Evolutionary conservation across 2,329 filamentous ascomycete species (phyloP).

Genomic region (Diplodia sapinea): DNA sequence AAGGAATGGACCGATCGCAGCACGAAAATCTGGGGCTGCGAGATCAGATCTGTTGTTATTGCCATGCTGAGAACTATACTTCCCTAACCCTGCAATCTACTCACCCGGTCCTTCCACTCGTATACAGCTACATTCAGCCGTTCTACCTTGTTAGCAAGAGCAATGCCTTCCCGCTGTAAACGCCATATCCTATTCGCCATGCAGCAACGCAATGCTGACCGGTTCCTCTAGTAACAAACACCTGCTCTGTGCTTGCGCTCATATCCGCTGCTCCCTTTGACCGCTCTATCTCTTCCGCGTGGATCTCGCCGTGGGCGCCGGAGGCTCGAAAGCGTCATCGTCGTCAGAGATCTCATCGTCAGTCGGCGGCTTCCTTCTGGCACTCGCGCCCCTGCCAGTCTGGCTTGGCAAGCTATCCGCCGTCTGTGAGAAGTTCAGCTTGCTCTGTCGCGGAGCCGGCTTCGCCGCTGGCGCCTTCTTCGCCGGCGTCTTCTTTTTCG

Average conservation of each 20-base stretch:
- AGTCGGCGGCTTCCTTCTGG: conserved; percentile 38
- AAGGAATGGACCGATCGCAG: background rate
- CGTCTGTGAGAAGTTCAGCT: conserved; percentile 50
- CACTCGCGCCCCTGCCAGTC: conserved; percentile 37
- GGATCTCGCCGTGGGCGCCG: conserved; percentile 37
- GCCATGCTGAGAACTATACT: background rate
- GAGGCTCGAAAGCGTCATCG: conserved; percentile 48
- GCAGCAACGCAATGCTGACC: background rate
- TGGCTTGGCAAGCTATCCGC: conserved; percentile 45
- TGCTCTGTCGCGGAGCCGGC: conserved; percentile 45
- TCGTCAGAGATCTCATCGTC: conserved; percentile 51
- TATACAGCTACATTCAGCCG: background rate
- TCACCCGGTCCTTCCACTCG: background rate
- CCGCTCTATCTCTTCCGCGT: background rate
- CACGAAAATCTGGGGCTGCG: background rate
- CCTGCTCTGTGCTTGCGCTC: background rate
- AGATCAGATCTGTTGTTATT: conserved; percentile 18
- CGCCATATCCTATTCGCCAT: conserved; percentile 11
- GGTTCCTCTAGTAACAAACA: background rate
- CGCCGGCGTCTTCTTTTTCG: conserved; percentile 36
- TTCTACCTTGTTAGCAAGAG: background rate
- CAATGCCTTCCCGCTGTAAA: background rate
- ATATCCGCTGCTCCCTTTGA: background rate
- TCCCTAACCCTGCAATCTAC: background rate
- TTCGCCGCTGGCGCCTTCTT: conserved; percentile 35